phyloP scores from a whole-genome alignment of 345 rosid genomes.

The Linum lewisii region DNA sequence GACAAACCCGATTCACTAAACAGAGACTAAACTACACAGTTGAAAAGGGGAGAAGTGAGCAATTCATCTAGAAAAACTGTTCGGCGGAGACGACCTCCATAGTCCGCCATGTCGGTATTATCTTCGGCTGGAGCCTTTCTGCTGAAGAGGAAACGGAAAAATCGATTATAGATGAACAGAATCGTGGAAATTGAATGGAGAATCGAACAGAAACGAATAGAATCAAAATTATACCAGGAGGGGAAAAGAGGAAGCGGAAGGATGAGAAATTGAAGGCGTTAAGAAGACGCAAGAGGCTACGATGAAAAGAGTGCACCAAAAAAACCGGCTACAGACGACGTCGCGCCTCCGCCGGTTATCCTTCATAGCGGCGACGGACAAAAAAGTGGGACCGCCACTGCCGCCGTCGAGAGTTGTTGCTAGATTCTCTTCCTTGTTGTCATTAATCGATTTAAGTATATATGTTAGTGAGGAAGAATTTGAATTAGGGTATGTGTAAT shows the following conservation, averaged over 20 bases:
- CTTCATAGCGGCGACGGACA: slow-evolving; percentile 22
- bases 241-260: slow-evolving; percentile 28
- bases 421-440: background rate
- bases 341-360: slow-evolving; percentile 34
- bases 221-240: background rate
- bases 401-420: background rate
- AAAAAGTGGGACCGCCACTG: background rate
- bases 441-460: no score
- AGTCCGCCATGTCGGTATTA: slow-evolving; percentile 30
- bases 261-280: slow-evolving; percentile 36
- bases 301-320: slow-evolving; percentile 42
- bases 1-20: no score
- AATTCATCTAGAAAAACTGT: no score
- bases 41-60: no score
- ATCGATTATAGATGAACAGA: background rate
- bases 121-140: slow-evolving; percentile 46
- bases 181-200: background rate
- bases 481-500: no score
- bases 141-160: background rate
- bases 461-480: no score
- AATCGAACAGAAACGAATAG: no score
- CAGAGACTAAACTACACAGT: no score
- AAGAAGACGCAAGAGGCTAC: slow-evolving; percentile 39
- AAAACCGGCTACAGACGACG: slow-evolving; percentile 47
- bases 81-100: slow-evolving; percentile 22